Conservation (phyloP, 2,329 filamentous ascomycete species). For the Fusarium burgessii region DNA sequence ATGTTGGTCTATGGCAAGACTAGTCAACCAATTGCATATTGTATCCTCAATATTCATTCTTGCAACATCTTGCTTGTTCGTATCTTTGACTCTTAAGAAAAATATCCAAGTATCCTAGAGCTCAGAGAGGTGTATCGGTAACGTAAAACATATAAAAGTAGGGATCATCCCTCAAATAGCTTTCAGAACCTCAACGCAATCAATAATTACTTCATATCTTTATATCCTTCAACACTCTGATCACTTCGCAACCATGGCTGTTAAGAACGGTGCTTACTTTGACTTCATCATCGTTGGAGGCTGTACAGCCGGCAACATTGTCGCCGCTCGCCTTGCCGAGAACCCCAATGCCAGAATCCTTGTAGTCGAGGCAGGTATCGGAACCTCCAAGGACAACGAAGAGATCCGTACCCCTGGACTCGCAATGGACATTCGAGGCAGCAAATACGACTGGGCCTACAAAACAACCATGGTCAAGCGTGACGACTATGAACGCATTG, state of each 20-base stretch:
- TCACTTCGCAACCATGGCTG: background rate
- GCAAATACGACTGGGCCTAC: slow-evolving; percentile 70
- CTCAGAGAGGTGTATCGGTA: background rate
- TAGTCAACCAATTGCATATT: background rate
- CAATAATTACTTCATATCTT: background rate
- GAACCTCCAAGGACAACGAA: background rate
- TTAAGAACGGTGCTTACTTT: background rate
- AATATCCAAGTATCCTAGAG: background rate
- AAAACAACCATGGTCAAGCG: slow-evolving; percentile 71
- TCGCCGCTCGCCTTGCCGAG: slow-evolving; percentile 53
- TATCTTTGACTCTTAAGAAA: too few relatives aligned
- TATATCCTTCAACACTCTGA: background rate
- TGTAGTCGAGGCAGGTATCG: slow-evolving; percentile 60
- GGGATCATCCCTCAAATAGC: background rate
- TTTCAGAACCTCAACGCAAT: background rate
- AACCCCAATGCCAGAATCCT: slow-evolving; percentile 56
- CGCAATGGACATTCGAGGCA: slow-evolving; percentile 65
- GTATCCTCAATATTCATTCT: too few relatives aligned
- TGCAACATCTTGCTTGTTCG: background rate
- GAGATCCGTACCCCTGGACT: background rate
- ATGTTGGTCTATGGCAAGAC: background rate
- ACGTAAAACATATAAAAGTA: background rate
- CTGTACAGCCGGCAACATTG: slow-evolving; percentile 52
- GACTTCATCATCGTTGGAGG: slow-evolving; percentile 19
- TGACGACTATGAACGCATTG: slow-evolving; percentile 68